Evolutionary conservation across 176 grass and related monocot species (phyloP).

Genomic region (Oryza glumipatula): DNA sequence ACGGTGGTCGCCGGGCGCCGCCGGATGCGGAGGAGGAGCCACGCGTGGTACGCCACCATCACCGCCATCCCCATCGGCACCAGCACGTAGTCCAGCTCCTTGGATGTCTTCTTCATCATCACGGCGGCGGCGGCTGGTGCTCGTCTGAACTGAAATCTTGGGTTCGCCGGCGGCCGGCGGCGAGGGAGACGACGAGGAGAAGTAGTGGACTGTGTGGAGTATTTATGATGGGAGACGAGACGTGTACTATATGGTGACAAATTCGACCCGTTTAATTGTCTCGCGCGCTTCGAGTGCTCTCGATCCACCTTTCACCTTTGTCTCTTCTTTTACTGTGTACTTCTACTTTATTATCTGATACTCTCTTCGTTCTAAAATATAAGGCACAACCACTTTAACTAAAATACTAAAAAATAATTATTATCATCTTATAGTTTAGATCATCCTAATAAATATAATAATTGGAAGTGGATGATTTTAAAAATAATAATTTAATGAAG

Average conservation of each 20-base stretch:
- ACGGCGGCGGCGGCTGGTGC: not conserved
- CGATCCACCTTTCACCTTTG: not conserved
- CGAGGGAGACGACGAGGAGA: not conserved
- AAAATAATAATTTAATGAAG: too few relatives aligned
- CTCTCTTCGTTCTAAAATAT: too few relatives aligned
- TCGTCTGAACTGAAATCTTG: not conserved
- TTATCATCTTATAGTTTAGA: too few relatives aligned
- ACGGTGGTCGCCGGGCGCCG: conserved; percentile 60
- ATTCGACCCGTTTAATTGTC: not conserved
- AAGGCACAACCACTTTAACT: too few relatives aligned
- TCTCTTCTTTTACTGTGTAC: not conserved
- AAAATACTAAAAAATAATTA: too few relatives aligned
- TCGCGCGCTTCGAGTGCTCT: not conserved
- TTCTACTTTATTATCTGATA: too few relatives aligned
- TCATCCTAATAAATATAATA: too few relatives aligned
- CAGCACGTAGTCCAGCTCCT: conserved; percentile 51
- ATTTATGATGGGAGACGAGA: not conserved
- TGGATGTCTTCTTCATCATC: not conserved
- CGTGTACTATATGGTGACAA: not conserved
- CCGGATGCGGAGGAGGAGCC: conserved; percentile 68
- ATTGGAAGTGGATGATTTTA: too few relatives aligned
- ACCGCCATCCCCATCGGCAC: conserved; percentile 40
- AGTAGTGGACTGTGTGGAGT: not conserved
- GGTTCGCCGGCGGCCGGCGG: not conserved
- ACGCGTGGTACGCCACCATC: conserved; percentile 58